A percentile compares a stretch with the other conserved stretches of the same genome.
phyloP scores from a whole-genome alignment of 768 basidiomycete species.

The Glaciozyma martinii region DNA sequence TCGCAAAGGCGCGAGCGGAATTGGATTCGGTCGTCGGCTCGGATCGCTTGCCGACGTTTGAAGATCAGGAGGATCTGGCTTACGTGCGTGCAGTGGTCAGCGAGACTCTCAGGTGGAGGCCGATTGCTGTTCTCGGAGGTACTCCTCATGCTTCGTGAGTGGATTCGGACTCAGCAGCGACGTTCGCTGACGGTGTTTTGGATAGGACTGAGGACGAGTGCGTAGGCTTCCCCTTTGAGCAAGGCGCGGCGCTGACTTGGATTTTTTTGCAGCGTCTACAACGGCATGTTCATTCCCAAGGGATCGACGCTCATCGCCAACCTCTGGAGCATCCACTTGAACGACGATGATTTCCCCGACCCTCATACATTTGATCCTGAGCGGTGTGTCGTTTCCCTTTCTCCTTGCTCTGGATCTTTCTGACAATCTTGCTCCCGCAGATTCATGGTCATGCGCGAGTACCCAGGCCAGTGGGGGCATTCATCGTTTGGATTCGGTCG shows the following conservation, averaged over 20 bases:
- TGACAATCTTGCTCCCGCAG: neutral
- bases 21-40: constrained; percentile 31
- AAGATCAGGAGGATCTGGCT: constrained; percentile 27
- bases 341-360: constrained; percentile 29
- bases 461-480: constrained; percentile 24
- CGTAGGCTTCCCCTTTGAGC: constrained; percentile 15
- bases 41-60: constrained; percentile 31
- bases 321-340: constrained; percentile 25
- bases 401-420: neutral
- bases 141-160: constrained; percentile 7
- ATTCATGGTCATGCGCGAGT: constrained; percentile 12
- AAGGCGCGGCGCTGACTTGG: neutral
- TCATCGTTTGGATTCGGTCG: constrained; percentile 19
- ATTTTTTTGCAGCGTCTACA: neutral
- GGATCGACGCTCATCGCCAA: constrained; percentile 24
- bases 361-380: constrained; percentile 30
- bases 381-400: neutral
- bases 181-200: neutral
- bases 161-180: no score
- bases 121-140: constrained; percentile 17
- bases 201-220: constrained; percentile 7
- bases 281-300: constrained; percentile 26
- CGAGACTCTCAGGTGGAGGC: constrained; percentile 30
- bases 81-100: constrained; percentile 27
- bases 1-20: constrained; percentile 29